These are phyloP conservation scores for Plantago coronopus DNA, from an alignment of 305 asterid species.

Conservation along the genomic window DNA sequence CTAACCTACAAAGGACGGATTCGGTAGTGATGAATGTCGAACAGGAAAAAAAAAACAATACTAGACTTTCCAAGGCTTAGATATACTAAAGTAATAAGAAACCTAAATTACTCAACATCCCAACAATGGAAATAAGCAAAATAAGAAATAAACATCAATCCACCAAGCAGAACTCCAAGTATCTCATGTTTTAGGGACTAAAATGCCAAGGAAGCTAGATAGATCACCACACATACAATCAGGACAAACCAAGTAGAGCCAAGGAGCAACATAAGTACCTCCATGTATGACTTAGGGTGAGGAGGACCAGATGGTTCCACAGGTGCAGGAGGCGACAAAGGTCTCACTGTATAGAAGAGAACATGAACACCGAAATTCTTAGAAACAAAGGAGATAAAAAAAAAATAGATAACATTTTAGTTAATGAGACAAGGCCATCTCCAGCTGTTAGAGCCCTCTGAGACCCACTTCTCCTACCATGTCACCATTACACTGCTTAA, in stretches of 20 bases:
- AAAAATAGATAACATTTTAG: conserved; percentile 2
- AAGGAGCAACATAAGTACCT: conserved; percentile 39
- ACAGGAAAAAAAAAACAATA: background rate
- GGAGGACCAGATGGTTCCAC: conserved; percentile 70
- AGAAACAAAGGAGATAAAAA: conserved; percentile 8
- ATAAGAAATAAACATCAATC: too few relatives aligned
- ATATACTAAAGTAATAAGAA: too few relatives aligned
- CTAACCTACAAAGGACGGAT: too few relatives aligned
- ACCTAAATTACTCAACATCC: too few relatives aligned
- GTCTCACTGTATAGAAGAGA: conserved; percentile 62
- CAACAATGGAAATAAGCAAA: too few relatives aligned
- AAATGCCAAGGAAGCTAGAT: background rate
- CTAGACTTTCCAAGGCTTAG: too few relatives aligned
- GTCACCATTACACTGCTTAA: too few relatives aligned
- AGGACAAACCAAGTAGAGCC: background rate
- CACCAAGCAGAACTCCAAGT: background rate
- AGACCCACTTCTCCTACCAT: background rate
- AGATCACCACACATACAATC: too few relatives aligned
- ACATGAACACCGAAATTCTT: conserved; percentile 18
- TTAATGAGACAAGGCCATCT: background rate
- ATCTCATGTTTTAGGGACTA: conserved; percentile 1
- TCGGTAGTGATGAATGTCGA: too few relatives aligned
- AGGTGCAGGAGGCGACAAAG: conserved; percentile 66
- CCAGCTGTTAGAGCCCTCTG: background rate
- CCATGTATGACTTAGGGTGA: conserved; percentile 84